Percentiles rank a stretch among this genome's conserved stretches.
These are phyloP conservation scores for Lodderomyces margitis DNA, from an alignment of 1,139 yeast genomes.

Conservation along the genomic window DNA sequence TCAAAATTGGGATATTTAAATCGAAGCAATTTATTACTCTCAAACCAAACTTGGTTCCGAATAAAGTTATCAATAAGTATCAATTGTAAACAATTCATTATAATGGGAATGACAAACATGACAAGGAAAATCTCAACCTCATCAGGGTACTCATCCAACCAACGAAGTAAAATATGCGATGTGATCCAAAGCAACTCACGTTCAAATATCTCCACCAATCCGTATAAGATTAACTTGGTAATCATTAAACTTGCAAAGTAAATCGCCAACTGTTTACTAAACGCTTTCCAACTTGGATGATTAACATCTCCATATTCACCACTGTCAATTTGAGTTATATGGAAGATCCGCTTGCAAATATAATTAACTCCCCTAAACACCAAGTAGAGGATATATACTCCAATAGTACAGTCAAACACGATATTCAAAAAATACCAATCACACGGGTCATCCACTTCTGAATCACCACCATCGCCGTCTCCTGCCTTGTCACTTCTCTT, in stretches of 20 bases:
- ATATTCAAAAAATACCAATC: constrained; percentile 92
- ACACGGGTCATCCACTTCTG: constrained; percentile 54
- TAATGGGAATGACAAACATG: constrained; percentile 74
- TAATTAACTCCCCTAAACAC: constrained; percentile 49
- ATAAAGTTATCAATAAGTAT: constrained; percentile 85
- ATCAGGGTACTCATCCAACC: constrained; percentile 77
- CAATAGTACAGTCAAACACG: constrained; percentile 90
- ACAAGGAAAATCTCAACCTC: constrained; percentile 82
- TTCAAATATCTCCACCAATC: constrained; percentile 40
- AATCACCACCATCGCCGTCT: constrained; percentile 14
- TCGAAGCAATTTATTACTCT: constrained; percentile 22
- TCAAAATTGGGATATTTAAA: constrained; percentile 15
- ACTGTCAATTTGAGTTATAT: constrained; percentile 58
- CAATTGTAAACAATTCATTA: constrained; percentile 85
- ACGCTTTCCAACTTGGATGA: constrained; percentile 66
- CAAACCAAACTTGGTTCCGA: constrained; percentile 44
- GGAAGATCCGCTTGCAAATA: constrained; percentile 34
- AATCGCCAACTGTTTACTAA: constrained; percentile 68
- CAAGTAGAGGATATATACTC: constrained; percentile 74
- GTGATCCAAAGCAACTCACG: constrained; percentile 44
- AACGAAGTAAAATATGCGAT: constrained; percentile 52
- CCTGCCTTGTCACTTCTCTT: constrained; percentile 22
- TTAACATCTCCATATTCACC: constrained; percentile 74
- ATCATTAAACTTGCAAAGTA: constrained; percentile 64
- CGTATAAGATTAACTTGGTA: constrained; percentile 55